phyloP scores from a whole-genome alignment of 495 filamentous ascomycete genomes.

The Penicillium herquei region DNA sequence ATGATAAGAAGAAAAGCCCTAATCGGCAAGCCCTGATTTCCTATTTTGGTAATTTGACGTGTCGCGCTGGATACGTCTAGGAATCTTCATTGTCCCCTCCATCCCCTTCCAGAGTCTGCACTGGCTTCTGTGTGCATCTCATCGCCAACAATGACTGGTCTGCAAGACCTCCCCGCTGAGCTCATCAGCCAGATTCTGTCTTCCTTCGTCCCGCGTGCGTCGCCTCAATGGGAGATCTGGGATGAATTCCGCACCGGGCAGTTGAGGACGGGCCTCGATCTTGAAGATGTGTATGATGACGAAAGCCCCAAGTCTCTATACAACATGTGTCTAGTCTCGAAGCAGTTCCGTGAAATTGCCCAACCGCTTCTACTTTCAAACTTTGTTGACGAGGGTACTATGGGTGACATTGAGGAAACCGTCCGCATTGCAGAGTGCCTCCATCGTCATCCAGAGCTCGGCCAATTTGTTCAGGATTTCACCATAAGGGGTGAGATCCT shows the following conservation, averaged over 20 bases:
- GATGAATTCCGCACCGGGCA: neutral
- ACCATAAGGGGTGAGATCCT: neutral
- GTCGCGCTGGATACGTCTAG: too few species aligned
- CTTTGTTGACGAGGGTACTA: slow-evolving; percentile 8
- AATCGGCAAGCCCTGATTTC: too few species aligned
- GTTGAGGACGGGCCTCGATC: neutral
- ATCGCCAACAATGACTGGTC: neutral
- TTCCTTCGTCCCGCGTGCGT: neutral
- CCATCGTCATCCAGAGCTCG: slow-evolving; percentile 18
- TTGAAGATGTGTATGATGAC: neutral
- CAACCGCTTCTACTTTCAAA: slow-evolving; percentile 26
- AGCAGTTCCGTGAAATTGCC: slow-evolving; percentile 16
- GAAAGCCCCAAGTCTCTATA: slow-evolving; percentile 1
- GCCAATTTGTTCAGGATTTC: slow-evolving; percentile 10
- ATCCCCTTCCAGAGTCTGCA: too few species aligned
- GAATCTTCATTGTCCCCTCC: too few species aligned
- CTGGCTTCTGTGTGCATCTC: too few species aligned
- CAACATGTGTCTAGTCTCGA: slow-evolving; percentile 24
- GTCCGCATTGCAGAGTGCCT: slow-evolving; percentile 15
- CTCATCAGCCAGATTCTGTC: neutral
- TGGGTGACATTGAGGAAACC: neutral
- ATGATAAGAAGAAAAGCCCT: too few species aligned
- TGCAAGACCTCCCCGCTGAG: neutral
- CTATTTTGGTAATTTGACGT: too few species aligned
- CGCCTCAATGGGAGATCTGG: neutral